Evolutionary conservation across 306 rosid genomes (phyloP).

Genomic region (Cicer arietinum): DNA sequence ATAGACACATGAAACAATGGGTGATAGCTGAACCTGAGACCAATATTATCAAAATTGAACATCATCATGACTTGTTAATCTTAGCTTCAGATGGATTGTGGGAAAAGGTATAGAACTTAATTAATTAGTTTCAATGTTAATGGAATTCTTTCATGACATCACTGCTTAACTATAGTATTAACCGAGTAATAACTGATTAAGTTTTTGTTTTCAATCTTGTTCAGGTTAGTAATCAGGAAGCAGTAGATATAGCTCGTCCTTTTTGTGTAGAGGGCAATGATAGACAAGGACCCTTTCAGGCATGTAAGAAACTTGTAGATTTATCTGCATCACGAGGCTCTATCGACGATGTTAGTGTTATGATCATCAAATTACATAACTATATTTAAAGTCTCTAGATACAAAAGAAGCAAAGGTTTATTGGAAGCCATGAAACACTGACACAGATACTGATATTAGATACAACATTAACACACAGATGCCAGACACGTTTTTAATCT

Average conservation of each 20-base stretch:
- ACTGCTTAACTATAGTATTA: not conserved
- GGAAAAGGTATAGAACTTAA: slow-evolving; percentile 75
- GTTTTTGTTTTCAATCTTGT: slow-evolving; percentile 36
- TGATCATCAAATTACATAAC: slow-evolving; percentile 63
- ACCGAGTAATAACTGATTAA: slow-evolving; percentile 9
- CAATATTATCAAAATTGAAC: slow-evolving; percentile 59
- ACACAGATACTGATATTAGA: not conserved
- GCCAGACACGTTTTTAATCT: not conserved
- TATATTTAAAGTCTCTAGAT: slow-evolving; percentile 50
- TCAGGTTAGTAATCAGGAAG: slow-evolving; percentile 92
- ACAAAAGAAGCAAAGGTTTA: slow-evolving; percentile 30
- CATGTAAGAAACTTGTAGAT: slow-evolving; percentile 85
- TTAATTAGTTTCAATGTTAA: slow-evolving; percentile 12
- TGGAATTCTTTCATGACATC: not conserved
- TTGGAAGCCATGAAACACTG: not conserved
- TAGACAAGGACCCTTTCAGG: slow-evolving; percentile 56
- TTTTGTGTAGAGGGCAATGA: slow-evolving; percentile 50
- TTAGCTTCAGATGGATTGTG: slow-evolving; percentile 97
- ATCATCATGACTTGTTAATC: slow-evolving; percentile 79
- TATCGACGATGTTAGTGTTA: slow-evolving; percentile 80
- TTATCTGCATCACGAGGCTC: slow-evolving; percentile 81
- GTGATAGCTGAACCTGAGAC: slow-evolving; percentile 94
- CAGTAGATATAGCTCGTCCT: slow-evolving; percentile 77
- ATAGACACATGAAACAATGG: slow-evolving; percentile 76
- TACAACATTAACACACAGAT: not conserved